Evolutionary conservation across 2,329 filamentous ascomycete species (phyloP), one percentile per base, ranked within the genome.

Genomic region (Aspergillus oerlinghausenensis): DNA sequence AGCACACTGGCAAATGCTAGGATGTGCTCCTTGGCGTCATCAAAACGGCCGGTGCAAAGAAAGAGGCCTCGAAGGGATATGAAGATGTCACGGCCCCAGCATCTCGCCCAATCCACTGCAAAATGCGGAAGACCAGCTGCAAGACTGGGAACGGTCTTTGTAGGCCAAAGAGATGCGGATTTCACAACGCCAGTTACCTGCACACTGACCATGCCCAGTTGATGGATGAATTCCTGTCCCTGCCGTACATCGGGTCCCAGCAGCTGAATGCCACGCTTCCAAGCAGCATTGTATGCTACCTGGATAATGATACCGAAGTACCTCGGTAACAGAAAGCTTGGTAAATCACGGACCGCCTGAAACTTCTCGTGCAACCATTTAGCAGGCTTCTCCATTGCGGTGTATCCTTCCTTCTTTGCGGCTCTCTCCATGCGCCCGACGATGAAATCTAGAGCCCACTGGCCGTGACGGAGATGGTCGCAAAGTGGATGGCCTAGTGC

Each of bases 41-140:
- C 84, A 66, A 89, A 96, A 8, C 94, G 87, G 1, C 92, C 91
- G 10, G 93, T 97, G 43, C 90, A 92, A 38, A 99, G 84, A 64
- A 90, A 90, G n/a, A 99, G 80, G 47, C 94, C 94, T 51, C 94
- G 88, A 43, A 96, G 84, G 14, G 94, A 94, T 61, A 99, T 99
- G 73, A 97, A 97, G 11, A 97, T 91, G 72, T 99, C 94, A 55
- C 94, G 88, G 7, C 95, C 94, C 94, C 94, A 99, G 74, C 93
- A 97, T 66, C 94, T 85, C 51, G 93, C 92, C 92, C 94, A 99
- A 66, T 92, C 88, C 8, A 90, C 88, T 0, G 94, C 85, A 70
- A 99, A 99, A 74, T 99, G 94, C 38, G 94, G 94, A 49, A 99
- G 78, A 17, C 94, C 94, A 32, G 94, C 94, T 19, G 94, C 93